Conservation (phyloP, 352 stramenopile species). For the Phytophthora capsici region DNA sequence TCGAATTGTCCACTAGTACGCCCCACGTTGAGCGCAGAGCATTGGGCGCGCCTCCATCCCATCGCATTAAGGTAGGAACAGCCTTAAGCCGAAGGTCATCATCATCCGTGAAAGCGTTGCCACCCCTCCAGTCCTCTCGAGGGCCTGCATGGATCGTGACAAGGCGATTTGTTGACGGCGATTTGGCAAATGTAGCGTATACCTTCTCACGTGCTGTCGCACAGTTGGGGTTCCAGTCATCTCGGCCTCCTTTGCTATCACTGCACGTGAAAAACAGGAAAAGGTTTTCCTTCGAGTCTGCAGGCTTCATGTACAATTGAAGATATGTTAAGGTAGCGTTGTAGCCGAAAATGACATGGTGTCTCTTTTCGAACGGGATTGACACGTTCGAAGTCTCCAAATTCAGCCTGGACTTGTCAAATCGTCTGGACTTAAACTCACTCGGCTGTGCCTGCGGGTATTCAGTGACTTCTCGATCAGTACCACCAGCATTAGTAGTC, state of each 20-base stretch:
- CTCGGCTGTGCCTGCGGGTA: not conserved
- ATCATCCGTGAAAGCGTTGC: constrained; percentile 67
- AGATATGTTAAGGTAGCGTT: constrained; percentile 59
- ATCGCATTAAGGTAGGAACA: constrained; percentile 68
- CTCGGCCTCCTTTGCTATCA: constrained; percentile 43
- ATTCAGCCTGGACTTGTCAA: constrained; percentile 37
- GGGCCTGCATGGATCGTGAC: constrained; percentile 64
- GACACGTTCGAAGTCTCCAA: constrained; percentile 17
- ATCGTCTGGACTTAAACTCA: constrained; percentile 23
- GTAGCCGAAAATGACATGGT: constrained; percentile 56
- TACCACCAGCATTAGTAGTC: not conserved
- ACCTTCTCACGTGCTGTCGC: constrained; percentile 49
- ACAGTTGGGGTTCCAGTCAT: constrained; percentile 65
- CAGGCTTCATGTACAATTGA: constrained; percentile 40
- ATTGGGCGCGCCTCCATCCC: constrained; percentile 44
- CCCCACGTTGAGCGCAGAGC: constrained; percentile 56
- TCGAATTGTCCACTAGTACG: constrained; percentile 55
- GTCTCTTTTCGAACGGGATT: constrained; percentile 47
- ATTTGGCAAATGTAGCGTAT: constrained; percentile 65
- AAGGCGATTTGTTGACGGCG: constrained; percentile 55
- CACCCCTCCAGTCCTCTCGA: constrained; percentile 56
- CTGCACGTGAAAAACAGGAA: constrained; percentile 80
- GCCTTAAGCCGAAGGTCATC: constrained; percentile 66
- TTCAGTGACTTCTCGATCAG: not conserved
- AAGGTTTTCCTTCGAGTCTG: constrained; percentile 42